Conservation (phyloP, 2,329 filamentous ascomycete genomes). For the Aaosphaeria arxii region DNA sequence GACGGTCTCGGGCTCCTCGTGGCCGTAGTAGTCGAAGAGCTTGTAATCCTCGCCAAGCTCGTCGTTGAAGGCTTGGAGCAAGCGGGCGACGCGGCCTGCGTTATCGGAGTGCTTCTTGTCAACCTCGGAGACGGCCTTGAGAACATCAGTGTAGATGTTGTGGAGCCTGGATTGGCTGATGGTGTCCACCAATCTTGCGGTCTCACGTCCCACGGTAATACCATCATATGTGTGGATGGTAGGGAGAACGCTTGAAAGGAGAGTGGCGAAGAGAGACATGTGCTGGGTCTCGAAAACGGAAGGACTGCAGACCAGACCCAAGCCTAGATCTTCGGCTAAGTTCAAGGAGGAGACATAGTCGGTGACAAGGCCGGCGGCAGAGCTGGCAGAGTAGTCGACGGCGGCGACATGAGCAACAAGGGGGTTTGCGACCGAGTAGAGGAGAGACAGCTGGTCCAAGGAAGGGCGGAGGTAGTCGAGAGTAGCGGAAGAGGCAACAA, state of each 20-base stretch:
- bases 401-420: conserved; percentile 91
- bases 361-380: conserved; percentile 69
- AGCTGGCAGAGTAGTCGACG: conserved; percentile 72
- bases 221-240: conserved; percentile 88
- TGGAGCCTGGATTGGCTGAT: conserved; percentile 69
- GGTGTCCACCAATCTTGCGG: conserved; percentile 77
- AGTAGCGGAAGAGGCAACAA: conserved; percentile 81
- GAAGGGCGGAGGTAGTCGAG: conserved; percentile 76
- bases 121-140: conserved; percentile 59
- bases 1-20: conserved; percentile 74
- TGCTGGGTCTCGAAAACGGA: conserved; percentile 93
- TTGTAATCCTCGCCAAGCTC: conserved; percentile 92
- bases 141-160: conserved; percentile 65
- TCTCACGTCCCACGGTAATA: conserved; percentile 77
- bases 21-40: conserved; percentile 91
- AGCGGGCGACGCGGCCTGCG: conserved; percentile 67
- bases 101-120: conserved; percentile 68
- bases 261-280: conserved; percentile 84
- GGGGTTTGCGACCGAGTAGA: conserved; percentile 89
- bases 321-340: conserved; percentile 82
- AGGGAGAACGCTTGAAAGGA: conserved; percentile 75
- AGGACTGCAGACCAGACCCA: conserved; percentile 79
- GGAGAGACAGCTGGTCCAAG: conserved; percentile 84
- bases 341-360: conserved; percentile 82
- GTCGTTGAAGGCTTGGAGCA: conserved; percentile 75